Conservation (phyloP, 176 grass and related monocot genomes). For the Juncus effusus region DNA sequence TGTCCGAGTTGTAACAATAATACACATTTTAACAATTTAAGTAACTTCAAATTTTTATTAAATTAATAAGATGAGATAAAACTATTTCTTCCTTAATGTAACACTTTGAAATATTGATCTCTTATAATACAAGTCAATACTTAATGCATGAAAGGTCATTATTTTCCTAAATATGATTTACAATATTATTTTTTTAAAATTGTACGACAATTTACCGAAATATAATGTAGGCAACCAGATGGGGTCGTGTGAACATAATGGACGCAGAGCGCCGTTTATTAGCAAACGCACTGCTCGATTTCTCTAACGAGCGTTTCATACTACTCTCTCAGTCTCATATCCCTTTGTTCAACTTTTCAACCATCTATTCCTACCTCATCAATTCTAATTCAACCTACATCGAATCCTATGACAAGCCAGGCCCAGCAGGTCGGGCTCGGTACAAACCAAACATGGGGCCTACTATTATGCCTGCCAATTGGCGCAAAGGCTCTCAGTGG, state of each 20-base stretch:
- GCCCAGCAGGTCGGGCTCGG: background rate
- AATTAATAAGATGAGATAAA: too few relatives aligned
- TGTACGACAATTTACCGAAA: too few relatives aligned
- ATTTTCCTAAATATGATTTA: too few relatives aligned
- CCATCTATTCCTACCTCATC: conserved; percentile 33
- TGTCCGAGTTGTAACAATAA: too few relatives aligned
- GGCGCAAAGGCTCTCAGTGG: conserved; percentile 37
- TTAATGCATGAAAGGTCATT: too few relatives aligned
- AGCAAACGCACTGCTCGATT: conserved; percentile 28
- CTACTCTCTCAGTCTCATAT: conserved; percentile 30
- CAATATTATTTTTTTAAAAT: too few relatives aligned
- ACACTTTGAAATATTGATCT: too few relatives aligned
- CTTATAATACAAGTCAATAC: too few relatives aligned
- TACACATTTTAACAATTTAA: too few relatives aligned
- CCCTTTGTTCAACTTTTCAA: conserved; percentile 33
- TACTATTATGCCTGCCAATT: conserved; percentile 15
- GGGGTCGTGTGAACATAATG: conserved; percentile 27
- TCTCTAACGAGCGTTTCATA: conserved; percentile 29
- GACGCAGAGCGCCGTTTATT: conserved; percentile 28
- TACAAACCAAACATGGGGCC: conserved; percentile 13
- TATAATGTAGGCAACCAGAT: conserved; percentile 11
- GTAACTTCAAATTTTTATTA: too few relatives aligned
- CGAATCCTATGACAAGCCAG: conserved; percentile 17
- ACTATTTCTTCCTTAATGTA: too few relatives aligned
- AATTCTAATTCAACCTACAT: conserved; percentile 21